Base-by-base conservation (phyloP, 768 basidiomycete genomes). In the Russula sp. region DNA sequence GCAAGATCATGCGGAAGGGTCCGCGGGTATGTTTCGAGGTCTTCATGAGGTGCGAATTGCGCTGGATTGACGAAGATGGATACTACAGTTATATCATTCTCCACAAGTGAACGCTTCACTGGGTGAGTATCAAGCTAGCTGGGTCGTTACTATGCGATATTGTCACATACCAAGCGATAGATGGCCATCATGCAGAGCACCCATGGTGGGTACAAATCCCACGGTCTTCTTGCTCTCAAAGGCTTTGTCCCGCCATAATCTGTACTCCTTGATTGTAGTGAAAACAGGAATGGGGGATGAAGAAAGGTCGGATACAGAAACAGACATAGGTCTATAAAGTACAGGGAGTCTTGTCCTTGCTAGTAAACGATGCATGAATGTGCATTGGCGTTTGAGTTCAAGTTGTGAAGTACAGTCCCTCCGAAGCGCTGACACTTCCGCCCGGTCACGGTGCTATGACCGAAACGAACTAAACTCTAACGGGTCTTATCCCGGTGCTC, bases 11-110 rank as follows among this genome's bases (percentile, higher is more conserved):
- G 69, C 0, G 86, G 78, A 4, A 99, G 77, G 0, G 94, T 96
- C 45, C 94, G 86, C 1, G 97, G 97, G 73, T 99, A 99, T 6
- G 87, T 84, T 32, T 81, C 80, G 3, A 98, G 84, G 72, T 98
- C 97, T 75, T 99, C 97, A 67, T 93, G 86, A 0, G 93, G 95
- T 1, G 96, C 92, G 69, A 99, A 99, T 73, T 98, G 95, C 3
- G 95, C 89, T 0, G 97, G 97, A 72, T 99, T 98, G 63, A 99
- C 95, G 73, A 98, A 99, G 68, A 99, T 92, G 32, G 95, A 97
- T 62, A 98, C 77, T 68, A 98, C 84, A 0, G 97, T 98, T 45
- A 87, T 74, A 61, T 94, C 90, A 70, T 95, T 94, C 60, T 86
- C 82, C 2, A 75, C 72, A 4, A 98, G 79, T 0, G 92, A 94